Conservation (phyloP, 441 rosid species). For the Bocquillonia castaneifolia region DNA sequence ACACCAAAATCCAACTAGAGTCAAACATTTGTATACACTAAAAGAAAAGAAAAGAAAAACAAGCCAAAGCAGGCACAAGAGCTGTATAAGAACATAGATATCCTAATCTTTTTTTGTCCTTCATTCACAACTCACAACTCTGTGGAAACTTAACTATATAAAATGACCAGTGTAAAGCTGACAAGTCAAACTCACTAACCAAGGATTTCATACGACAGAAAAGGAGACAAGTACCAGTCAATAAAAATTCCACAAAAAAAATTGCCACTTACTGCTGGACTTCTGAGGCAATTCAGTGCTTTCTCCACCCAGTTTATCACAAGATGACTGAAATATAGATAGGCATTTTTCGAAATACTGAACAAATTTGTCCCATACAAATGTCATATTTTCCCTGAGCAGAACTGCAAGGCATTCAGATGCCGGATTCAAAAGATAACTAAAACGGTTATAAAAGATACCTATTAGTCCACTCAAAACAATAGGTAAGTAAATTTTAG, state of each 20-base stretch:
- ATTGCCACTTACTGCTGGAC: conserved; percentile 44
- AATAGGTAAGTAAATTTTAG: conserved; percentile 47
- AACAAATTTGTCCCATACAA: conserved; percentile 67
- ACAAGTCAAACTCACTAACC: not conserved
- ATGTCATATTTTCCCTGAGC: conserved; percentile 42
- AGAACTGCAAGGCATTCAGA: conserved; percentile 75
- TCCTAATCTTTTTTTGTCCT: not conserved
- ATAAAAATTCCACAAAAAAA: not conserved
- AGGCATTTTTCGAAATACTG: conserved; percentile 47
- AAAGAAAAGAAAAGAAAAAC: not conserved
- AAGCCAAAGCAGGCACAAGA: conserved; percentile 6
- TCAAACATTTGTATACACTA: conserved; percentile 15
- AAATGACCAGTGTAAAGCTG: not conserved
- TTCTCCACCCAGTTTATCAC: conserved; percentile 31
- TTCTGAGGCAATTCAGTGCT: conserved; percentile 32
- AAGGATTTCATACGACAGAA: conserved; percentile 3
- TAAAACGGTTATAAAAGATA: conserved; percentile 64
- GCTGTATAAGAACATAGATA: not conserved
- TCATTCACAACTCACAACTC: not conserved
- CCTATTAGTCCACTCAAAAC: conserved; percentile 76
- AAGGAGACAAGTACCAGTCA: conserved; percentile 1
- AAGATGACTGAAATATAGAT: conserved; percentile 36
- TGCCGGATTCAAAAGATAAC: conserved; percentile 61
- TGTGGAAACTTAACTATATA: not conserved
- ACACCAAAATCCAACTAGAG: conserved; percentile 26